phyloP scores from a whole-genome alignment of 441 rosid species.

The Capsella rubella region DNA sequence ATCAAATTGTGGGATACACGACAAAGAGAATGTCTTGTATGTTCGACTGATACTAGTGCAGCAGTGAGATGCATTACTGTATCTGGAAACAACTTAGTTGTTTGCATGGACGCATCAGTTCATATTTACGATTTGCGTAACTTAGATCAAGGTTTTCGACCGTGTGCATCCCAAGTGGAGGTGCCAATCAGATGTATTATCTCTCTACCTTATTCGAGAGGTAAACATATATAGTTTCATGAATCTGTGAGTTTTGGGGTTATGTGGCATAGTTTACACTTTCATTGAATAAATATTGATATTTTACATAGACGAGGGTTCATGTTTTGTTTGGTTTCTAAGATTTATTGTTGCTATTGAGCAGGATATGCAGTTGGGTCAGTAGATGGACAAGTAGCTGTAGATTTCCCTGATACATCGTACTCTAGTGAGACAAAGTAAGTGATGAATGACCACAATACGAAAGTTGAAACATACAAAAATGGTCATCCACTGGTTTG shows the following conservation, averaged over 20 bases:
- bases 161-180: constrained; percentile 56
- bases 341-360: constrained; percentile 31
- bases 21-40: constrained; percentile 39
- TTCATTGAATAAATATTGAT: not conserved
- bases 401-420: constrained; percentile 59
- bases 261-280: not conserved
- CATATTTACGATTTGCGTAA: constrained; percentile 72
- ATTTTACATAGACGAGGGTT: not conserved
- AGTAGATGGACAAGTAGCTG: constrained; percentile 80
- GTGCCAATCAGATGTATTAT: constrained; percentile 66
- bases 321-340: constrained; percentile 26
- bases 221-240: constrained; percentile 48
- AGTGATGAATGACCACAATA: constrained; percentile 20
- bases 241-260: constrained; percentile 13
- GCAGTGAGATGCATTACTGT: constrained; percentile 75
- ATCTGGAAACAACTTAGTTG: constrained; percentile 65
- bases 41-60: constrained; percentile 48
- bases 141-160: constrained; percentile 57
- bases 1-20: constrained; percentile 19
- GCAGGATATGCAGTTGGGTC: constrained; percentile 92
- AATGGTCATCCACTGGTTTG: constrained; percentile 6
- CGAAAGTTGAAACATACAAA: not conserved
- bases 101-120: constrained; percentile 67
- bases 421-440: constrained; percentile 50
- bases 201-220: constrained; percentile 66